A percentile compares a stretch with the other conserved stretches of the same genome.
phyloP scores from a whole-genome alignment of 164 flowering plant genomes.

The Magnolia changhungtana region DNA sequence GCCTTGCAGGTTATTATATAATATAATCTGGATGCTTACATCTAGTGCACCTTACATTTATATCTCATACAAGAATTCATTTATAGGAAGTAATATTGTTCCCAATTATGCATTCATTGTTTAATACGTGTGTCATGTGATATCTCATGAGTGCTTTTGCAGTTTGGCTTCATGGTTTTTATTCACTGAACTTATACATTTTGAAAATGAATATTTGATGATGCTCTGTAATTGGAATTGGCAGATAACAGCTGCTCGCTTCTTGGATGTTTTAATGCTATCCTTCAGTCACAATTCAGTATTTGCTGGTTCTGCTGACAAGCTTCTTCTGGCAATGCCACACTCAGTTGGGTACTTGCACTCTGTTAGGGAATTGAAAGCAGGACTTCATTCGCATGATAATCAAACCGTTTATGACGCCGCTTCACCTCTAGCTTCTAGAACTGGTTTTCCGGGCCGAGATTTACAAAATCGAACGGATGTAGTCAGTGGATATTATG shows the following conservation, averaged over 20 bases:
- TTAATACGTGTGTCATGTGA: neutral
- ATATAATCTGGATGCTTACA: too few species aligned
- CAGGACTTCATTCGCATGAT: conserved; percentile 20
- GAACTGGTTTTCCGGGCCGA: conserved; percentile 18
- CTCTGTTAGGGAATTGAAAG: conserved; percentile 65
- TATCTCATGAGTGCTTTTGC: neutral
- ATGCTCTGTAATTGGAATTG: conserved; percentile 9
- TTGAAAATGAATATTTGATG: conserved; percentile 5
- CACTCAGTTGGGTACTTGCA: conserved; percentile 67
- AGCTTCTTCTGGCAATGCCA: conserved; percentile 42
- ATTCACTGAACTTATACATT: neutral
- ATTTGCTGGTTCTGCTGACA: conserved; percentile 80
- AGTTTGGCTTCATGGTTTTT: neutral
- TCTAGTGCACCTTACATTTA: too few species aligned
- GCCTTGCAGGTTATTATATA: too few species aligned
- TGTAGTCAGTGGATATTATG: conserved; percentile 25
- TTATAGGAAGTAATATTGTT: too few species aligned
- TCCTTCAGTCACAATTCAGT: conserved; percentile 75
- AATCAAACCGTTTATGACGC: conserved; percentile 8
- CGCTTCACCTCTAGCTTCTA: conserved; percentile 21
- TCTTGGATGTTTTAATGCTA: conserved; percentile 61
- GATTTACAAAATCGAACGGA: conserved; percentile 12
- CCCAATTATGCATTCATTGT: neutral
- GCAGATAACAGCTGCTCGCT: conserved; percentile 63
- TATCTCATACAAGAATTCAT: too few species aligned